Evolutionary conservation across 1,284 basidiomycete genomes (phyloP).

Genomic region (Phellopilus nigrolimitatus): DNA sequence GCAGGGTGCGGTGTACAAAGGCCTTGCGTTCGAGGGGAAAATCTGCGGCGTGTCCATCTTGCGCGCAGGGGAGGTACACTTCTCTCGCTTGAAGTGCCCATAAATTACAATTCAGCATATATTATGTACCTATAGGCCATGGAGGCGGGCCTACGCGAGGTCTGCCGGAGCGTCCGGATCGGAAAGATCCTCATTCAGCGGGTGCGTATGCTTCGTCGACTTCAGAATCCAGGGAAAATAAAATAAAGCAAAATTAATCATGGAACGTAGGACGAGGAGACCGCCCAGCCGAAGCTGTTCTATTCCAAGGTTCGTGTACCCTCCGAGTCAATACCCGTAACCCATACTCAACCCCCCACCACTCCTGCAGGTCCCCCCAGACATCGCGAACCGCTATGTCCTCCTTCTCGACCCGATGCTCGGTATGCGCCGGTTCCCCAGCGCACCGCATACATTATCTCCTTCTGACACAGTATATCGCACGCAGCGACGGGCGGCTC

Average conservation of each 20-base stretch:
- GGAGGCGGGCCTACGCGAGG: slow-evolving; percentile 91
- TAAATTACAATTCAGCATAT: not conserved
- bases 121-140: slow-evolving; percentile 57
- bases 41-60: slow-evolving; percentile 95
- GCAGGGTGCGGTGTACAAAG: slow-evolving; percentile 78
- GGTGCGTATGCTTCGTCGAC: slow-evolving; percentile 37
- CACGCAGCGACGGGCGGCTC: slow-evolving; percentile 90
- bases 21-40: slow-evolving; percentile 89
- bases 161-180: slow-evolving; percentile 87
- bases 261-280: slow-evolving; percentile 81
- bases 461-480: not conserved
- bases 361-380: slow-evolving; percentile 79
- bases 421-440: slow-evolving; percentile 43
- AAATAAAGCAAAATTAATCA: not conserved
- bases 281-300: slow-evolving; percentile 84
- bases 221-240: slow-evolving; percentile 12
- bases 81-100: slow-evolving; percentile 2
- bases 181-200: slow-evolving; percentile 94
- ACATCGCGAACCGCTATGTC: slow-evolving; percentile 89
- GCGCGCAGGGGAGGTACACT: slow-evolving; percentile 75
- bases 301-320: slow-evolving; percentile 63
- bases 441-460: not conserved
- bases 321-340: slow-evolving; percentile 13
- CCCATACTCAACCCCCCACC: not conserved
- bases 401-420: slow-evolving; percentile 98